Evolutionary conservation across 371 early-diverging fungal genomes (phyloP).

Genomic region (Mortierella sp.): DNA sequence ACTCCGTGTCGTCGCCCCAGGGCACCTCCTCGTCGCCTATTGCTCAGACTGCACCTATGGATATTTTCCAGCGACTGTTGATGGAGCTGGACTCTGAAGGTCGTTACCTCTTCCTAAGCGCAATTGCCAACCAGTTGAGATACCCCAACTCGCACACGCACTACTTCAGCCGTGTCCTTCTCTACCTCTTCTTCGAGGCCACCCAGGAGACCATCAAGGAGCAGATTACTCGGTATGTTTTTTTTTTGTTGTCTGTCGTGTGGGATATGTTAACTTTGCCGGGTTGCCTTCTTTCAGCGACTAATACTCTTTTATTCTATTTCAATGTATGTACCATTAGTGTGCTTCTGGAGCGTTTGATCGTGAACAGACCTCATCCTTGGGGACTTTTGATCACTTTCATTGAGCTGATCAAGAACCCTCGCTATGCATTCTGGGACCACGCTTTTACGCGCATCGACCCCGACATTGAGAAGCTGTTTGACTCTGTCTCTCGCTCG

Average conservation of each 20-base stretch:
- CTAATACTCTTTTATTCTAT: neutral
- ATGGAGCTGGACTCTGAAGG: conserved; percentile 89
- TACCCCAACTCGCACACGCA: conserved; percentile 98
- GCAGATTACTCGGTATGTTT: conserved; percentile 84
- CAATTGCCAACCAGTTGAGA: conserved; percentile 97
- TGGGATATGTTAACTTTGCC: neutral
- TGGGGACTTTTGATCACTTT: conserved; percentile 98
- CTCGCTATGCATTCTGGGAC: conserved; percentile 91
- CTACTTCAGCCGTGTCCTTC: conserved; percentile 90
- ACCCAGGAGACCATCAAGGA: conserved; percentile 90
- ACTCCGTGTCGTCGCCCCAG: conserved; percentile 15
- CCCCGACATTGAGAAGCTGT: conserved; percentile 81
- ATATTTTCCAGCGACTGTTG: conserved; percentile 87
- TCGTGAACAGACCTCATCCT: conserved; percentile 98
- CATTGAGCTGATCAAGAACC: conserved; percentile 97
- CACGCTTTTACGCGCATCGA: conserved; percentile 83
- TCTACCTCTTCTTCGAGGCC: conserved; percentile 91
- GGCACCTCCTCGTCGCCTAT: conserved; percentile 56
- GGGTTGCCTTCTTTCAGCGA: neutral
- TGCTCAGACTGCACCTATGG: conserved; percentile 85
- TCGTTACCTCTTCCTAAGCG: conserved; percentile 90
- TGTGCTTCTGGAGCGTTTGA: conserved; percentile 94
- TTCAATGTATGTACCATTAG: conserved; percentile 52
- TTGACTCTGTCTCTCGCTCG: conserved; percentile 80
- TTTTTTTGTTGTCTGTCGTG: neutral